Conservation (phyloP, 176 grass and related monocot species). For the Tuctoria greenei region DNA sequence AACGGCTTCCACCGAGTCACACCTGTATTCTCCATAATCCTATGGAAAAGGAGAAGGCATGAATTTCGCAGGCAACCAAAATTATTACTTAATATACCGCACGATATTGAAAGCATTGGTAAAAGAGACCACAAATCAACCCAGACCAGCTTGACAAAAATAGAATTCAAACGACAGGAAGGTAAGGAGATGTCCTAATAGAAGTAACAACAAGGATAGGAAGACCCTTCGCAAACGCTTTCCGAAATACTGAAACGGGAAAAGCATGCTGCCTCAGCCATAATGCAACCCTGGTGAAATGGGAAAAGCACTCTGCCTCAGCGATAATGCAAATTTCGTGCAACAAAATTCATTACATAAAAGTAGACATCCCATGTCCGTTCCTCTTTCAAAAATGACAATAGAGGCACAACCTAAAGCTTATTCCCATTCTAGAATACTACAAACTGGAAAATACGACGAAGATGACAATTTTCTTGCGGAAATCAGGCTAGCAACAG, state of each 20-base stretch:
- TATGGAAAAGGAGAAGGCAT: conserved; percentile 60
- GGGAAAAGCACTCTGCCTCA: background rate
- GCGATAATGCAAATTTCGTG: background rate
- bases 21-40: conserved; percentile 64
- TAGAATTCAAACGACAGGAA: background rate
- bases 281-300: background rate
- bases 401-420: background rate
- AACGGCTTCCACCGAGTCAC: conserved; percentile 48
- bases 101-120: background rate
- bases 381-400: background rate
- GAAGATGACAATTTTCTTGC: background rate
- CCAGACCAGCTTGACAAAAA: background rate
- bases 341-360: background rate
- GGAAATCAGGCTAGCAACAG: background rate
- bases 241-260: background rate
- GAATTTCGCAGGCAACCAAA: conserved; percentile 42
- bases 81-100: conserved; percentile 18
- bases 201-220: background rate
- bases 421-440: background rate
- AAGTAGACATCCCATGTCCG: background rate
- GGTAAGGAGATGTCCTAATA: background rate
- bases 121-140: conserved; percentile 16
- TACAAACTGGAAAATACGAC: background rate
- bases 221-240: background rate
- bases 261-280: background rate